A percentile compares a stretch with the other conserved stretches of the same genome.
Conservation (phyloP, 176 grass and related monocot genomes). For the Phragmites australis region DNA sequence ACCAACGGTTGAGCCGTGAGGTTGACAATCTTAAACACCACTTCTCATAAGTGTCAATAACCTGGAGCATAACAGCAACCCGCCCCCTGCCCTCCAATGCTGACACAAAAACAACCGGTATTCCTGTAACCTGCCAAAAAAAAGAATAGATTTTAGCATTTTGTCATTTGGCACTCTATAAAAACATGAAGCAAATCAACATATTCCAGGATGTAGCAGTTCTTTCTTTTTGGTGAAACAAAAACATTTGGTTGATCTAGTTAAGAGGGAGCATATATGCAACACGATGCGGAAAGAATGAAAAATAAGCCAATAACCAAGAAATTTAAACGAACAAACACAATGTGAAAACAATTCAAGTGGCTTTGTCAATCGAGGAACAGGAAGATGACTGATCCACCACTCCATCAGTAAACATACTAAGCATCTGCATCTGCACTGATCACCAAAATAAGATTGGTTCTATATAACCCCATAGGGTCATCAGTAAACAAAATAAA, state of each 20-base stretch:
- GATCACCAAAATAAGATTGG: background rate
- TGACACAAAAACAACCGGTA: slow-evolving; percentile 97
- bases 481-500: slow-evolving; percentile 22
- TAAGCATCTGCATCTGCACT: background rate
- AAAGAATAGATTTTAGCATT: background rate
- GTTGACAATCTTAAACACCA: slow-evolving; percentile 95
- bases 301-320: background rate
- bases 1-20: slow-evolving; percentile 89
- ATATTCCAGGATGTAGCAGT: background rate
- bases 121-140: slow-evolving; percentile 70
- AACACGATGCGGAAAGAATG: background rate
- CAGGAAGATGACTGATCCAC: slow-evolving; percentile 13
- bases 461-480: background rate
- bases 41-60: slow-evolving; percentile 81
- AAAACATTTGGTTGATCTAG: background rate
- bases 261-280: background rate
- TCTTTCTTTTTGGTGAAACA: slow-evolving; percentile 12
- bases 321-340: background rate
- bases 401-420: background rate
- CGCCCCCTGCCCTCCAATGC: slow-evolving; percentile 80
- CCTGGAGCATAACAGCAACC: slow-evolving; percentile 72
- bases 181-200: slow-evolving; percentile 26
- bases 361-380: slow-evolving; percentile 4
- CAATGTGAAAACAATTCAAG: slow-evolving; percentile 8
- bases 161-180: background rate